A percentile compares a stretch with the other conserved stretches of the same genome.
These are phyloP conservation scores for Candida argentea DNA, from an alignment of 805 yeast genomes.

Conservation along the genomic window DNA sequence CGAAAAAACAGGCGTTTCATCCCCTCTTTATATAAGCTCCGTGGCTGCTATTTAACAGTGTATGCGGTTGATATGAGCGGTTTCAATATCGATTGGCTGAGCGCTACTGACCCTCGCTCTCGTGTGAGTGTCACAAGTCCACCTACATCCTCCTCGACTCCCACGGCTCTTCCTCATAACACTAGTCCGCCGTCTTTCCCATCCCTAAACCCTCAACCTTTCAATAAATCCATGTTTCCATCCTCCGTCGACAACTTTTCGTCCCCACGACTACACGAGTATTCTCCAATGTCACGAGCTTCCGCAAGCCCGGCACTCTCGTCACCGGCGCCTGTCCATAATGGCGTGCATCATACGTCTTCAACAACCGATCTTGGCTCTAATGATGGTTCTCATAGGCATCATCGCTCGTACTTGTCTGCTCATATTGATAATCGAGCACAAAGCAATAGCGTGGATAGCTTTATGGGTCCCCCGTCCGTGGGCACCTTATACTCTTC, in stretches of 20 bases:
- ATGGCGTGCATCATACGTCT: conserved; percentile 6
- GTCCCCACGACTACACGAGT: no score
- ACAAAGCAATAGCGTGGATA: conserved; percentile 5
- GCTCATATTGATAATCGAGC: conserved; percentile 1
- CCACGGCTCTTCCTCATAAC: conserved; percentile 11
- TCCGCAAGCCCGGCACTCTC: conserved; percentile 1
- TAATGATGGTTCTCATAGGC: neutral
- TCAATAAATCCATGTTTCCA: neutral
- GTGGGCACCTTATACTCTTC: conserved; percentile 3
- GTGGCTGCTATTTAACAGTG: no score
- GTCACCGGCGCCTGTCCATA: conserved; percentile 5
- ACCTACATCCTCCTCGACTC: conserved; percentile 4
- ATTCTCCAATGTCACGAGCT: no score
- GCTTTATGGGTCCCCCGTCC: conserved; percentile 5
- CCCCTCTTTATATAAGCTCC: no score
- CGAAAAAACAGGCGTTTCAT: no score
- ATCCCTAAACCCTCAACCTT: conserved; percentile 6
- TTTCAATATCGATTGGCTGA: conserved; percentile 46
- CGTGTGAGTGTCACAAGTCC: neutral
- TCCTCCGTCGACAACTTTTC: no score
- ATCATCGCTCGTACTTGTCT: neutral
- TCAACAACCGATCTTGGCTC: conserved; percentile 8
- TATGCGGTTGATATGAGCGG: no score
- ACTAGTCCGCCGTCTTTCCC: conserved; percentile 45
- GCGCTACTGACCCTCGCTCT: conserved; percentile 14